phyloP scores from a whole-genome alignment of 495 filamentous ascomycete genomes.

The Trichoderma parareesei region DNA sequence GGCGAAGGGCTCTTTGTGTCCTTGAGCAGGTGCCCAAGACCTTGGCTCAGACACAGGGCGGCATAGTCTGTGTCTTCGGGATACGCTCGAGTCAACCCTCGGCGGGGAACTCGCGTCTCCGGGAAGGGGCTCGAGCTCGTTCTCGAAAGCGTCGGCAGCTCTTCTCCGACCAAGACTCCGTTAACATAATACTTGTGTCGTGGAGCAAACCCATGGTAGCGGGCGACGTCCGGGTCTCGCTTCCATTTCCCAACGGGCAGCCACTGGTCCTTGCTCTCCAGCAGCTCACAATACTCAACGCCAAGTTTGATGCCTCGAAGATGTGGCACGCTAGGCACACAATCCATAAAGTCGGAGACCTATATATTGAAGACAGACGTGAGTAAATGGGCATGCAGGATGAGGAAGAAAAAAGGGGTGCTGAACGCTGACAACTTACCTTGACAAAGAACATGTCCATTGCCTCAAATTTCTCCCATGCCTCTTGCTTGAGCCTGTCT shows the following conservation, averaged over 20 bases:
- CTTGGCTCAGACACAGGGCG: constrained; percentile 38
- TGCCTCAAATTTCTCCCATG: constrained; percentile 40
- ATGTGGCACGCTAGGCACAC: constrained; percentile 62
- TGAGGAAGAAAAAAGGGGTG: background rate
- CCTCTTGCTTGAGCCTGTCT: constrained; percentile 33
- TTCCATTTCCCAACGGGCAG: constrained; percentile 41
- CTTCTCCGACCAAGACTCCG: constrained; percentile 36
- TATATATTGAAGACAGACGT: constrained; percentile 17
- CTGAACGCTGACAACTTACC: constrained; percentile 32
- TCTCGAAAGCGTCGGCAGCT: constrained; percentile 24
- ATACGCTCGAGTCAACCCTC: constrained; percentile 33
- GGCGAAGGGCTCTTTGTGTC: constrained; percentile 18
- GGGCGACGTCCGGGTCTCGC: constrained; percentile 38
- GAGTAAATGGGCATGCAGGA: background rate
- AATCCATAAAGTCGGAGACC: constrained; percentile 67
- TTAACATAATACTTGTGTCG: constrained; percentile 40
- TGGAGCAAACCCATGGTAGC: constrained; percentile 30
- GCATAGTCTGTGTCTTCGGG: constrained; percentile 40
- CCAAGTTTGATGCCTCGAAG: constrained; percentile 52
- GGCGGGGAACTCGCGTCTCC: constrained; percentile 36
- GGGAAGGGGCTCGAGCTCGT: constrained; percentile 39
- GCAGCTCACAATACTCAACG: constrained; percentile 44
- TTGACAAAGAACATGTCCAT: constrained; percentile 71
- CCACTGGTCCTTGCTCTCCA: constrained; percentile 35
- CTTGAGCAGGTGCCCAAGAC: constrained; percentile 29